These are phyloP conservation scores for Aureobasidium namibiae DNA, from an alignment of 2,329 filamentous ascomycete species.

Conservation along the genomic window DNA sequence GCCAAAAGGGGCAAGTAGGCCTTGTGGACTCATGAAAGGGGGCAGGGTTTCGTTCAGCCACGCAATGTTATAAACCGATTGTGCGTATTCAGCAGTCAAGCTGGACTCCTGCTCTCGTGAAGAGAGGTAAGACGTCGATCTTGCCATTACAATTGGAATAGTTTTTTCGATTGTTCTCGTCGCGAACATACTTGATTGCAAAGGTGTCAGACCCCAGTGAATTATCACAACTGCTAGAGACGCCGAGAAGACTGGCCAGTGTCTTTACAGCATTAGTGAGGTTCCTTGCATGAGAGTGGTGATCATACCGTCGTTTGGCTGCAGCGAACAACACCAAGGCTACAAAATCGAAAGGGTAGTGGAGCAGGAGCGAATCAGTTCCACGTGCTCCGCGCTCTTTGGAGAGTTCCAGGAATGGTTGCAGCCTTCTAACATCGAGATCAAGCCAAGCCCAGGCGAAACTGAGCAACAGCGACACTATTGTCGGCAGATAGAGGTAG, in stretches of 20 bases:
- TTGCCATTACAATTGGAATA: background rate
- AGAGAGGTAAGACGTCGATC: constrained; percentile 23
- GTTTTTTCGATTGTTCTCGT: constrained; percentile 24
- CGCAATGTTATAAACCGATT: constrained; percentile 38
- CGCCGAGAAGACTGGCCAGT: constrained; percentile 46
- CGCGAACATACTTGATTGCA: constrained; percentile 49
- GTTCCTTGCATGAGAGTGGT: too few species aligned
- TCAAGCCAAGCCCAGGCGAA: constrained; percentile 54
- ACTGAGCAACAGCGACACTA: constrained; percentile 48
- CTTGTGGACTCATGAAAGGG: constrained; percentile 36
- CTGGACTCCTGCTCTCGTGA: constrained; percentile 22
- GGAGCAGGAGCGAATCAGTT: constrained; percentile 41
- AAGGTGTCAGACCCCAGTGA: constrained; percentile 48
- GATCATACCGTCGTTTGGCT: background rate
- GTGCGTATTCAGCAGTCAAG: constrained; percentile 33
- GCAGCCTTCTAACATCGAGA: constrained; percentile 49
- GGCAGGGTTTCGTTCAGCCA: constrained; percentile 41
- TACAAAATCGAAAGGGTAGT: constrained; percentile 47
- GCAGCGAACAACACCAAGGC: constrained; percentile 34
- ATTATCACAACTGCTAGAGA: constrained; percentile 43
- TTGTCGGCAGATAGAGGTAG: constrained; percentile 47
- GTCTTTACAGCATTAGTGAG: background rate
- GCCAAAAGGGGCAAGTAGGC: constrained; percentile 39
- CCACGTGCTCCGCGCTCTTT: constrained; percentile 32
- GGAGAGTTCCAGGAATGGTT: constrained; percentile 54